phyloP scores from a whole-genome alignment of 2,329 filamentous ascomycete species.

The Penicillium sp. region DNA sequence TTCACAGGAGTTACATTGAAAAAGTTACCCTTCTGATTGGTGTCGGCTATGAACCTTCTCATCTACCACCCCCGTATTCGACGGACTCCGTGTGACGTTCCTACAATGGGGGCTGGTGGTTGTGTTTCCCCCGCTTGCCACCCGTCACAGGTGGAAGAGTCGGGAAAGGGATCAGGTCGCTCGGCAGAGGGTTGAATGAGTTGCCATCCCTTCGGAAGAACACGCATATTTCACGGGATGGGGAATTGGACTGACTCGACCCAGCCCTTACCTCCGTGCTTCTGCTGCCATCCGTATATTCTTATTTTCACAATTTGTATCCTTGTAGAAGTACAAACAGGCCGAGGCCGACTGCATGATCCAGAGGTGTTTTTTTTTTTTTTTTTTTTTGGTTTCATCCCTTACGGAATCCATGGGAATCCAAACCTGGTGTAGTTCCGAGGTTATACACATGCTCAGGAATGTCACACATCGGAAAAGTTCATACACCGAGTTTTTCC shows the following conservation, averaged over 20 bases:
- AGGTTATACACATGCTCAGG: slow-evolving; percentile 10
- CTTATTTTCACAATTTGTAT: background rate
- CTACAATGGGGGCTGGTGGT: background rate
- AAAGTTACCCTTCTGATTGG: slow-evolving; percentile 1
- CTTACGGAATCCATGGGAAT: background rate
- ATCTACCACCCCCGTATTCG: slow-evolving; percentile 10
- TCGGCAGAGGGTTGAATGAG: slow-evolving; percentile 2
- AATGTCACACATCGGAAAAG: slow-evolving; percentile 14
- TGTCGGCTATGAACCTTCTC: background rate
- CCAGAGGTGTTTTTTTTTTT: no score
- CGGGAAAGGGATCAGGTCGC: slow-evolving; percentile 1
- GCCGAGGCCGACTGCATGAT: slow-evolving; percentile 13
- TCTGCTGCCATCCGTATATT: background rate
- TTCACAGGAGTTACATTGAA: slow-evolving; percentile 8
- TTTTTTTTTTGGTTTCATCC: background rate
- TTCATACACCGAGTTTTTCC: slow-evolving; percentile 21
- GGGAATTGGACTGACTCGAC: background rate
- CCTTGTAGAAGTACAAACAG: slow-evolving; percentile 6
- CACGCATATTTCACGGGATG: slow-evolving; percentile 4
- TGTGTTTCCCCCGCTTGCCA: background rate
- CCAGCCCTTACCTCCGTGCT: background rate
- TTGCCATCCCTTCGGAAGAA: background rate
- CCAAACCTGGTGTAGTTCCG: background rate
- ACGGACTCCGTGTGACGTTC: slow-evolving; percentile 12
- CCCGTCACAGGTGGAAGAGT: slow-evolving; percentile 1